A percentile compares a stretch with the other conserved stretches of the same genome.
Evolutionary conservation across 1,284 basidiomycete genomes (phyloP).

Genomic region (Anthracocystis panici-leucophaei): DNA sequence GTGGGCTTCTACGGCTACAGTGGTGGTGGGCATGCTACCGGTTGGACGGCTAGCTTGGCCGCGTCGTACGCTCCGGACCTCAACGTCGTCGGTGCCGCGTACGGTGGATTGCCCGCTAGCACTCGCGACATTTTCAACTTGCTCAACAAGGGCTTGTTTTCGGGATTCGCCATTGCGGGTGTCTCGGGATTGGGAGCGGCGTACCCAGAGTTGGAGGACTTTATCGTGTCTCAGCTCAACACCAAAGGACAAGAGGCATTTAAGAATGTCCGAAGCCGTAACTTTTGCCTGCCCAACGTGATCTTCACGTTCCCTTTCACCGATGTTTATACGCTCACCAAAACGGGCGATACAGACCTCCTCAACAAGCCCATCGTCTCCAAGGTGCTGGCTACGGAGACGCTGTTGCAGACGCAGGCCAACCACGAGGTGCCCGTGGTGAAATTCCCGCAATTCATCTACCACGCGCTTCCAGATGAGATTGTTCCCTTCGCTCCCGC

Average conservation of each 20-base stretch:
- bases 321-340: slow-evolving; percentile 43
- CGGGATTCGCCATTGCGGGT: slow-evolving; percentile 59
- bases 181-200: slow-evolving; percentile 43
- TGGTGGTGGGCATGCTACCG: slow-evolving; percentile 58
- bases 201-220: slow-evolving; percentile 45
- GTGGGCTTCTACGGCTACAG: slow-evolving; percentile 57
- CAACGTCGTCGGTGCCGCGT: slow-evolving; percentile 59
- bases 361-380: slow-evolving; percentile 29
- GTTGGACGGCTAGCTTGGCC: slow-evolving; percentile 47
- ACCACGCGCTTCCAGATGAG: slow-evolving; percentile 61
- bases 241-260: slow-evolving; percentile 26
- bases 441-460: slow-evolving; percentile 58
- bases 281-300: slow-evolving; percentile 42
- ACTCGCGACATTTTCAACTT: slow-evolving; percentile 35
- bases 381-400: slow-evolving; percentile 33
- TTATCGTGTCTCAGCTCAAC: slow-evolving; percentile 24
- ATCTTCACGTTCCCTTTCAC: slow-evolving; percentile 27
- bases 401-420: slow-evolving; percentile 42
- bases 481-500: slow-evolving; percentile 57
- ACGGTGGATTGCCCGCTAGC: slow-evolving; percentile 63
- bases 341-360: slow-evolving; percentile 33
- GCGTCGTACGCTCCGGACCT: slow-evolving; percentile 52
- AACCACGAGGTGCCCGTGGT: slow-evolving; percentile 43
- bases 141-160: slow-evolving; percentile 48
- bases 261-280: slow-evolving; percentile 20